A percentile compares a stretch with the other conserved stretches of the same genome.
These are phyloP conservation scores for Phytophthora rubi DNA, from an alignment of 352 stramenopile genomes.

Conservation along the genomic window DNA sequence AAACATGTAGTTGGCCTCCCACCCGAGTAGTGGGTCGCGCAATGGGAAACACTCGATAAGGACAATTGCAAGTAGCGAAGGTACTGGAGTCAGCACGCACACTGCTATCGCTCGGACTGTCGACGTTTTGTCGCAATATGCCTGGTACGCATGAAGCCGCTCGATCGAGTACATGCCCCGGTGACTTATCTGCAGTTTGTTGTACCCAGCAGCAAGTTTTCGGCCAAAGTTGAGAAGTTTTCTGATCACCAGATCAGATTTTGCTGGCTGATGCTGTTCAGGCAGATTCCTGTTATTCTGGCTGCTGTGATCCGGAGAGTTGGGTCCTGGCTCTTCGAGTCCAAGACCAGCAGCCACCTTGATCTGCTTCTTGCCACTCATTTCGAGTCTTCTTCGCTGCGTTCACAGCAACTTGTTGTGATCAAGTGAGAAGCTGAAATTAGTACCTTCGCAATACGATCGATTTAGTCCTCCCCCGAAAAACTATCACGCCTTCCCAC, in stretches of 20 bases:
- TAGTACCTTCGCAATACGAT: background rate
- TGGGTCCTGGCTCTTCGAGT: background rate
- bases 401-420: background rate
- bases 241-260: background rate
- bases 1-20: constrained; percentile 33
- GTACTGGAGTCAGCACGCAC: constrained; percentile 23
- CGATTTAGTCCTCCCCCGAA: background rate
- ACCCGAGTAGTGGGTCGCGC: constrained; percentile 10
- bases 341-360: background rate
- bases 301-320: background rate
- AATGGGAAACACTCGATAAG: constrained; percentile 25
- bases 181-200: constrained; percentile 29
- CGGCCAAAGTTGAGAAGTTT: constrained; percentile 1
- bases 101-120: constrained; percentile 4
- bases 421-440: background rate
- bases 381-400: background rate
- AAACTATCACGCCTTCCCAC: background rate
- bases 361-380: background rate
- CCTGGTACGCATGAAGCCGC: constrained; percentile 36
- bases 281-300: background rate
- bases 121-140: constrained; percentile 33
- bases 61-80: constrained; percentile 12
- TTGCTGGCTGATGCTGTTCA: background rate
- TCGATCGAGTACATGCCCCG: constrained; percentile 47
- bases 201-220: constrained; percentile 6